Evolutionary conservation across 1,139 yeast species (phyloP).

Genomic region (Trichomonascaceae sp.): DNA sequence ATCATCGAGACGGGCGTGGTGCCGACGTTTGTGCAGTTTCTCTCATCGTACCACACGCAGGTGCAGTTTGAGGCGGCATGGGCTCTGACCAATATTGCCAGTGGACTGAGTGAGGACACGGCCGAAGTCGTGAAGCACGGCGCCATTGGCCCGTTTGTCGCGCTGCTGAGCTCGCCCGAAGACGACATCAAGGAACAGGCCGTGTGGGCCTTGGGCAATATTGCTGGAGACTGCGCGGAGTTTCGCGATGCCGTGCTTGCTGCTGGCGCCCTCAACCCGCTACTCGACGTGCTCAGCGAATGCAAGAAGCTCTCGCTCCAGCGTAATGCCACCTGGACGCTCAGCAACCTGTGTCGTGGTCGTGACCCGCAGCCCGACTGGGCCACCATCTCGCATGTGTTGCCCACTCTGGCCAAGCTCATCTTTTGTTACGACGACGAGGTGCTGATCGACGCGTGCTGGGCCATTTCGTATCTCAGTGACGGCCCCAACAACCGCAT

Average conservation of each 20-base stretch:
- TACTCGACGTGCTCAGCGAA: constrained; percentile 61
- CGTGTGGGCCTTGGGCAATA: constrained; percentile 97
- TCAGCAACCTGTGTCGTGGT: constrained; percentile 93
- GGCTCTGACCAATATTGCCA: constrained; percentile 96
- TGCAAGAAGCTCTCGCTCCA: constrained; percentile 70
- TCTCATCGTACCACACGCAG: constrained; percentile 67
- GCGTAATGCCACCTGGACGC: constrained; percentile 97
- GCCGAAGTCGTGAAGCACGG: constrained; percentile 82
- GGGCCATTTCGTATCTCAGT: constrained; percentile 93
- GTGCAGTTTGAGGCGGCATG: constrained; percentile 97
- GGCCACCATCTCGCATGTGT: constrained; percentile 70
- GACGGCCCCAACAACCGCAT: constrained; percentile 91
- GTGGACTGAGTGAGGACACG: constrained; percentile 89
- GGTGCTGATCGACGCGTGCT: constrained; percentile 92
- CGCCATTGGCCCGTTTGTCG: constrained; percentile 85
- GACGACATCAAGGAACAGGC: constrained; percentile 96
- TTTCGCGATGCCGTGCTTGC: constrained; percentile 80
- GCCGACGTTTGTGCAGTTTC: constrained; percentile 76
- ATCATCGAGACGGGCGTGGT: constrained; percentile 92
- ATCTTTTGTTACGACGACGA: constrained; percentile 86
- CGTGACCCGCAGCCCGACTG: constrained; percentile 95
- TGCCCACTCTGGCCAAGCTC: constrained; percentile 85
- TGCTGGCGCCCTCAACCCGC: constrained; percentile 83
- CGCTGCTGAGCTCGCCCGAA: constrained; percentile 65
- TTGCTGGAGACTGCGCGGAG: constrained; percentile 89